Evolutionary conservation across 2,329 filamentous ascomycete genomes (phyloP).

Genomic region (Colletotrichum siamense): DNA sequence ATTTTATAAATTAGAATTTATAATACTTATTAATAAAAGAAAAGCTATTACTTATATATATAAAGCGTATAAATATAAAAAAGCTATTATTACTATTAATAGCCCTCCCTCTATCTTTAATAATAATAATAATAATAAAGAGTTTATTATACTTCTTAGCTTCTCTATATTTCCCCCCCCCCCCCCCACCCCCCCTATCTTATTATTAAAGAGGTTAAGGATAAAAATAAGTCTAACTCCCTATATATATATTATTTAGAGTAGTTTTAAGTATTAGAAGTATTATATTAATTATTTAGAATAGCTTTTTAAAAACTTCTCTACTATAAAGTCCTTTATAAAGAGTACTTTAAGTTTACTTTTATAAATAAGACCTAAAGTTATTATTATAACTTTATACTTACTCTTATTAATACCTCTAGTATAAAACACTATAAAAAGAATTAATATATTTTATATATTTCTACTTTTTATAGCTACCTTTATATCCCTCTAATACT

Average conservation of each 20-base stretch:
- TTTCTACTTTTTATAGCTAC: neutral
- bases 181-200: neutral
- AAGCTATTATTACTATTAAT: no score
- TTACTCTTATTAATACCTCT: accelerated
- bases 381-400: neutral
- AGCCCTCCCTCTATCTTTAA: accelerated
- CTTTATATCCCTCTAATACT: neutral
- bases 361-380: neutral
- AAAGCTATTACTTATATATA: no score
- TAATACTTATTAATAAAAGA: neutral
- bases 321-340: no score
- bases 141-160: no score
- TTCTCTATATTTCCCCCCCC: accelerated
- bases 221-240: neutral
- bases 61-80: no score
- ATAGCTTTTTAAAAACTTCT: no score
- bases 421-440: neutral
- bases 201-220: neutral
- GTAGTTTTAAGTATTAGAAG: no score
- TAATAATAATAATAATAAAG: no score
- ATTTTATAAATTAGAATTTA: neutral
- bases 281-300: no score
- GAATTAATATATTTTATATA: neutral
- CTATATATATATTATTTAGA: no score
- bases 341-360: no score